Evolutionary conservation across 176 grass and related monocot genomes (phyloP).

Genomic region (Carex kokanica): DNA sequence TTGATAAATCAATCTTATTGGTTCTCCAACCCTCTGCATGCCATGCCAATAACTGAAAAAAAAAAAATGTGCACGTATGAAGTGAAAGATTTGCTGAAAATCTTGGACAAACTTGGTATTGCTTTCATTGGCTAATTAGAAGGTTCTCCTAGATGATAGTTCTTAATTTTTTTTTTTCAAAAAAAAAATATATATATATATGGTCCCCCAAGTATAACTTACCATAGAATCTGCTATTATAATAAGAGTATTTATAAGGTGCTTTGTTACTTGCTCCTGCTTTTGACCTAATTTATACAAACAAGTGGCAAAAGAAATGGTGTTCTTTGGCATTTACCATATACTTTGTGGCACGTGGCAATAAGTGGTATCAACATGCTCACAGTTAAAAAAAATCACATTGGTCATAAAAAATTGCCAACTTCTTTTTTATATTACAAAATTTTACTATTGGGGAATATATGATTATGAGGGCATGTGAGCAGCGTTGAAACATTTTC

Average conservation of each 20-base stretch:
- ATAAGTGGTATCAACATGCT: neutral
- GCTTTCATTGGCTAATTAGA: conserved; percentile 5
- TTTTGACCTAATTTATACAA: neutral
- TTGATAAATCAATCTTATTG: neutral
- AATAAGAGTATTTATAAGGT: neutral
- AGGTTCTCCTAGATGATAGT: neutral
- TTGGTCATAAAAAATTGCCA: neutral
- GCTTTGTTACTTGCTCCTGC: neutral
- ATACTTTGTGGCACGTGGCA: neutral
- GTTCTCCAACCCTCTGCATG: neutral
- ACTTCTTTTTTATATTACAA: neutral
- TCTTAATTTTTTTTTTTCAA: neutral
- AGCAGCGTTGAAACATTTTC: neutral
- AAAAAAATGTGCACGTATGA: conserved; percentile 2
- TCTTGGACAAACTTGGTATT: neutral
- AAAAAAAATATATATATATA: neutral
- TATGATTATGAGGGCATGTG: neutral
- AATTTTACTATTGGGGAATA: neutral
- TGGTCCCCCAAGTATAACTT: neutral
- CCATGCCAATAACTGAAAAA: neutral
- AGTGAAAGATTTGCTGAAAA: conserved; percentile 14
- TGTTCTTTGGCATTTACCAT: neutral
- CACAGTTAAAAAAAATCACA: neutral
- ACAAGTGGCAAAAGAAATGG: conserved; percentile 2
- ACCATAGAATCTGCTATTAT: neutral